Conservation (phyloP, 129 eudicot genomes). For the Calendula officinalis region DNA sequence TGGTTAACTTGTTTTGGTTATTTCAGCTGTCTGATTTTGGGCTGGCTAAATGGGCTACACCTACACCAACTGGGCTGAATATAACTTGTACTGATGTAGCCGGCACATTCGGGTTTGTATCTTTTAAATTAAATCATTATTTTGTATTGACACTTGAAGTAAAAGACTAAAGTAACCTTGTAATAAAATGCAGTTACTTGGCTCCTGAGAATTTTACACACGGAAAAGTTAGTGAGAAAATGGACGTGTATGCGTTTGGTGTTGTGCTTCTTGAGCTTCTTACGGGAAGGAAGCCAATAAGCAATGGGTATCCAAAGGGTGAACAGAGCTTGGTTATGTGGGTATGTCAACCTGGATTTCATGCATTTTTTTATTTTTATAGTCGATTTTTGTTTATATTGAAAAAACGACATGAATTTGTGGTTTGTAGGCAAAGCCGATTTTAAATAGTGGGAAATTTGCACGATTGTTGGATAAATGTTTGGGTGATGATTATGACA, state of each 20-base stretch:
- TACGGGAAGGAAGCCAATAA: slow-evolving; percentile 87
- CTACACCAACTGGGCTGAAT: slow-evolving; percentile 47
- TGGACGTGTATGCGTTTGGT: slow-evolving; percentile 89
- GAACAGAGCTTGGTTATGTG: slow-evolving; percentile 95
- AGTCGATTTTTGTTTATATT: background rate
- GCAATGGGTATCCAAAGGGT: slow-evolving; percentile 79
- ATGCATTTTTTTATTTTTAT: background rate
- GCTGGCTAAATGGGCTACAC: slow-evolving; percentile 86
- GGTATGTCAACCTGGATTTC: slow-evolving; percentile 46
- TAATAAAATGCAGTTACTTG: slow-evolving; percentile 53
- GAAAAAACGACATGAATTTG: background rate
- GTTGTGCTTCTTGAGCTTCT: slow-evolving; percentile 98
- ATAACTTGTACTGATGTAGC: slow-evolving; percentile 79
- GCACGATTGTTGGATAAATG: slow-evolving; percentile 56
- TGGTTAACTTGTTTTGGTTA: background rate
- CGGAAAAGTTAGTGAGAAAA: slow-evolving; percentile 86
- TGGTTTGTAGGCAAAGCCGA: slow-evolving; percentile 69
- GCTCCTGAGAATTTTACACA: slow-evolving; percentile 97
- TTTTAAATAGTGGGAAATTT: slow-evolving; percentile 63
- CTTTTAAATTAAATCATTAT: slow-evolving; percentile 1
- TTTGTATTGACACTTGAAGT: background rate
- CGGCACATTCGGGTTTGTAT: slow-evolving; percentile 91
- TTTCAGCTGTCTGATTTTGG: slow-evolving; percentile 95
- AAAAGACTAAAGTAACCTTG: background rate
- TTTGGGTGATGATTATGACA: slow-evolving; percentile 55